These are phyloP conservation scores for Coelastrella sp. DNA, from an alignment of 139 green algal genomes.

Conservation along the genomic window DNA sequence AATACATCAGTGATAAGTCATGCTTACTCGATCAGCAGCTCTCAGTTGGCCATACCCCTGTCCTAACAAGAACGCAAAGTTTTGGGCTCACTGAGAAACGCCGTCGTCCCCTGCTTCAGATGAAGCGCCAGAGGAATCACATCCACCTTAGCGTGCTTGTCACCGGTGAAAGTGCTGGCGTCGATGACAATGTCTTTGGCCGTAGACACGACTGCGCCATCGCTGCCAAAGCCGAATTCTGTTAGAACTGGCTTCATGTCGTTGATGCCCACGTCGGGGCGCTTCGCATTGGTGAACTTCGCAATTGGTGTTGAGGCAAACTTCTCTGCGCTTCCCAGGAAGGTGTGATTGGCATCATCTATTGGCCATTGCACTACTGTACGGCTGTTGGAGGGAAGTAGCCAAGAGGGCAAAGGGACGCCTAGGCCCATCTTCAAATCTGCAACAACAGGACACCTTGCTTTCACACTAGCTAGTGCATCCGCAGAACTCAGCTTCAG, in stretches of 20 bases:
- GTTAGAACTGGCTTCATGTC: constrained; percentile 16
- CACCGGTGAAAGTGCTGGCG: not conserved
- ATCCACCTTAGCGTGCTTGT: not conserved
- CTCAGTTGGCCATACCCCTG: no score
- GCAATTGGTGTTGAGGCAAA: not conserved
- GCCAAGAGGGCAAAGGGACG: constrained; percentile 8
- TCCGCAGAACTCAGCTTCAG: not conserved
- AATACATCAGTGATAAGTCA: no score
- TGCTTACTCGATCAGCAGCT: no score
- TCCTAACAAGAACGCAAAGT: not conserved
- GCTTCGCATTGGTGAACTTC: constrained; percentile 2
- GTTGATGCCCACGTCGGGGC: not conserved
- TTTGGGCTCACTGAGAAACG: not conserved
- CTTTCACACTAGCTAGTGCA: not conserved
- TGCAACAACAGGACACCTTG: not conserved
- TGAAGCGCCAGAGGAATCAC: constrained; percentile 20
- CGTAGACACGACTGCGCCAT: not conserved
- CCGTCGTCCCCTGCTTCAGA: not conserved
- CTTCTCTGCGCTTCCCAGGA: not conserved
- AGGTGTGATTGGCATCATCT: constrained; percentile 15
- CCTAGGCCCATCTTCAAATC: not conserved
- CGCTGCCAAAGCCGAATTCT: not conserved
- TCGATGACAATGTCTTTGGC: not conserved
- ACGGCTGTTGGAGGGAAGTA: constrained; percentile 22
- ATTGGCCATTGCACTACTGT: constrained; percentile 31